Conservation (phyloP, 148 eudicot genomes). For the Cornus florida region DNA sequence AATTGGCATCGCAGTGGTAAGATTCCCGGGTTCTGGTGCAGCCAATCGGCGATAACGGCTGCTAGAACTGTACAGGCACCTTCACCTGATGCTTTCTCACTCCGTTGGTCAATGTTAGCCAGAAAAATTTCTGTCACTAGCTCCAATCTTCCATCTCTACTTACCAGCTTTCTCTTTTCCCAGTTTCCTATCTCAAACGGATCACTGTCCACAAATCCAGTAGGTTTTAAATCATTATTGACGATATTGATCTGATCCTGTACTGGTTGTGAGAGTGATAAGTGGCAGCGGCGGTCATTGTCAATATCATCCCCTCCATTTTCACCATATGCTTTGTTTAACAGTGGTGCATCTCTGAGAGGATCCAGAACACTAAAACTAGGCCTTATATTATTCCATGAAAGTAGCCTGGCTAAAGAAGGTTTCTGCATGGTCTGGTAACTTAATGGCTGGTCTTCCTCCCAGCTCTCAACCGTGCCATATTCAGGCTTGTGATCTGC, state of each 20-base stretch:
- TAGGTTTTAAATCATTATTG: background rate
- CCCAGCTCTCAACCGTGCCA: conserved; percentile 11
- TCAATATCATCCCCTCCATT: conserved; percentile 27
- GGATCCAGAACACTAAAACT: conserved; percentile 7
- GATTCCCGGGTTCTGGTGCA: conserved; percentile 20
- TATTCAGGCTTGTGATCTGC: conserved; percentile 7
- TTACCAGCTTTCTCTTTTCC: conserved; percentile 21
- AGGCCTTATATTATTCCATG: conserved; percentile 14
- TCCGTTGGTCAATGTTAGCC: conserved; percentile 29
- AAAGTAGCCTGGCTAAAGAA: conserved; percentile 7
- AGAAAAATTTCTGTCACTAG: conserved; percentile 26
- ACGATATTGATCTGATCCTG: background rate
- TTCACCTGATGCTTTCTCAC: conserved; percentile 29
- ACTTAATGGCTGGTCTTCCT: conserved; percentile 4
- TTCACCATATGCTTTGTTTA: conserved; percentile 24
- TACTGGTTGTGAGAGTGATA: conserved; percentile 1
- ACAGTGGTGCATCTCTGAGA: conserved; percentile 22
- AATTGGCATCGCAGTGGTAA: conserved; percentile 26
- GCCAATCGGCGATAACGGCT: conserved; percentile 27
- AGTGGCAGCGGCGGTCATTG: conserved; percentile 15
- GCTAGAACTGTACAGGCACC: conserved; percentile 30
- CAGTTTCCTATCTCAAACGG: conserved; percentile 30
- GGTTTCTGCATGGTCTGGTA: conserved; percentile 7
- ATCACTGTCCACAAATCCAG: conserved; percentile 11
- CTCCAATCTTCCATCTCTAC: conserved; percentile 25